These are phyloP conservation scores for Poterioochromonas sp. DNA, from an alignment of 352 stramenopile genomes.

Conservation along the genomic window DNA sequence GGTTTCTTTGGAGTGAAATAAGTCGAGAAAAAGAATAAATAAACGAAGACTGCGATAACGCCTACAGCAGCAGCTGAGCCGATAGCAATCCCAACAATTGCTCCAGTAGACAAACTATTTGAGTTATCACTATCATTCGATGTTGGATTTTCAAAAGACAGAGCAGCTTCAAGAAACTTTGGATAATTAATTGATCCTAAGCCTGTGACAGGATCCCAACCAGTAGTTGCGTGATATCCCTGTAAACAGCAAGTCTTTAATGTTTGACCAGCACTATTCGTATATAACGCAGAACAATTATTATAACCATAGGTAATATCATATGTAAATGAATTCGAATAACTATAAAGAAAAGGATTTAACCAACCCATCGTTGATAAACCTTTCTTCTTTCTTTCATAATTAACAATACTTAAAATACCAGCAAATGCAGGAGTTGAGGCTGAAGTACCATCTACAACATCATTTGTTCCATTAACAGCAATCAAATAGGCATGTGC, in stretches of 20 bases:
- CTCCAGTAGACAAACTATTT: no score
- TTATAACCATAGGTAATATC: slow-evolving; percentile 22
- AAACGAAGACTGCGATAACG: no score
- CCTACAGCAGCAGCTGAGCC: no score
- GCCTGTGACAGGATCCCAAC: slow-evolving; percentile 17
- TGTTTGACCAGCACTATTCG: background rate
- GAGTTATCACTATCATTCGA: no score
- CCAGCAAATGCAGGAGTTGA: slow-evolving; percentile 20
- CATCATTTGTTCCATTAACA: background rate
- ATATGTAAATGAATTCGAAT: background rate
- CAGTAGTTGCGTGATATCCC: background rate
- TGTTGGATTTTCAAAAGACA: no score
- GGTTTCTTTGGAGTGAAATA: no score
- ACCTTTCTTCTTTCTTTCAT: background rate
- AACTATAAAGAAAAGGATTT: slow-evolving; percentile 11
- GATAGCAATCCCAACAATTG: no score
- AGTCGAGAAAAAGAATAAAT: no score
- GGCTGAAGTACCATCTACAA: slow-evolving; percentile 1
- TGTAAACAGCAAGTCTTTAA: background rate
- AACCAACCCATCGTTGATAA: slow-evolving; percentile 8
- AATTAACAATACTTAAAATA: slow-evolving; percentile 8
- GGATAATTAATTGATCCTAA: slow-evolving; percentile 5
- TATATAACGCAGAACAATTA: background rate
- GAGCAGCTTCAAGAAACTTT: background rate
- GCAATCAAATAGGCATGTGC: background rate